Percentiles rank a stretch among this genome's conserved stretches.
Evolutionary conservation across 371 early-diverging fungal genomes (phyloP).

Genomic region (Apophysomyces trapeziformis): DNA sequence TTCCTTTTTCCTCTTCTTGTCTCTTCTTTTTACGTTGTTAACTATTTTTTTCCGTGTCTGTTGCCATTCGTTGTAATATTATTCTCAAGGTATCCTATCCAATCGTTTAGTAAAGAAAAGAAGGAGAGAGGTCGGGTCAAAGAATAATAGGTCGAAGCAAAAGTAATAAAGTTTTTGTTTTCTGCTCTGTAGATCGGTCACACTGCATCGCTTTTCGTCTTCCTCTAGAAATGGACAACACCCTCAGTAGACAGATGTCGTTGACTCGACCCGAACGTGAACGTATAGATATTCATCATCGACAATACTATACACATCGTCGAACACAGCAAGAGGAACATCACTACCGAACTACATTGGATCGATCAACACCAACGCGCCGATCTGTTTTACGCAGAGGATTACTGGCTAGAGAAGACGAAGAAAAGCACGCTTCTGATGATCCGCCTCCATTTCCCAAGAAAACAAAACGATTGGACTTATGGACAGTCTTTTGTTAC

Average conservation of each 20-base stretch:
- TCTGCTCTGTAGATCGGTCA: constrained; percentile 1
- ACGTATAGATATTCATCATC: constrained; percentile 50
- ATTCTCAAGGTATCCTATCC: background rate
- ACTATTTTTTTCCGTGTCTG: constrained; percentile 3
- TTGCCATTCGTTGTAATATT: constrained; percentile 11
- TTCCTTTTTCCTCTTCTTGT: background rate
- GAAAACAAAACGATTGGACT: constrained; percentile 18
- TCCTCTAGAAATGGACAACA: constrained; percentile 23
- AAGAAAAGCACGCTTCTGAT: constrained; percentile 1
- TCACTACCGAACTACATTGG: constrained; percentile 3
- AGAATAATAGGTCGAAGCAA: background rate
- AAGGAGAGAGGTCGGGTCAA: too few relatives aligned
- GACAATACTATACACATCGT: constrained; percentile 44
- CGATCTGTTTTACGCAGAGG: constrained; percentile 25
- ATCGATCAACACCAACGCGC: constrained; percentile 16
- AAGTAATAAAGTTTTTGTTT: constrained; percentile 13
- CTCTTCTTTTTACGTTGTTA: constrained; percentile 5
- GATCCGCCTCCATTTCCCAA: background rate
- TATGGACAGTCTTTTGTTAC: constrained; percentile 56
- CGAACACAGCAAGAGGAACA: constrained; percentile 13
- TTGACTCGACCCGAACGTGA: constrained; percentile 67
- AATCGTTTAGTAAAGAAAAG: background rate
- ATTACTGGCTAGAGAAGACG: constrained; percentile 22
- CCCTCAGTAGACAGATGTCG: constrained; percentile 51
- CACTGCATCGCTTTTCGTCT: constrained; percentile 22